phyloP scores from a whole-genome alignment of 148 eudicot species.

The Amaranthus palmeri region DNA sequence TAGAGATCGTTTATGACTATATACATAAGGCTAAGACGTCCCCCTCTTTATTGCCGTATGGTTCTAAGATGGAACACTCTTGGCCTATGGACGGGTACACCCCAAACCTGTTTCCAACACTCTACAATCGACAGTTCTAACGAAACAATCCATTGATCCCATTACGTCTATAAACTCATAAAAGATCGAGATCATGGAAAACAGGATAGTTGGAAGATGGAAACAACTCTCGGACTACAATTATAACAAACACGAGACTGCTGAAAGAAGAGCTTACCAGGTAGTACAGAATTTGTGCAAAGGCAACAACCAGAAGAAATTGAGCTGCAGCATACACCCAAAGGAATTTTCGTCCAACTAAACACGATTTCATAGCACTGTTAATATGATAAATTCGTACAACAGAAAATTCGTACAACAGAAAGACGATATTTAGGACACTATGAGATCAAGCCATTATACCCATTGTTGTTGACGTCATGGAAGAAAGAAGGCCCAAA shows the following conservation, averaged over 20 bases:
- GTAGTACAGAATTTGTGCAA: slow-evolving; percentile 63
- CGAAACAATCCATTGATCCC: too few species aligned
- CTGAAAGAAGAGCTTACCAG: slow-evolving; percentile 43
- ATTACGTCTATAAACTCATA: too few species aligned
- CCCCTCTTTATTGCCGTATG: too few species aligned
- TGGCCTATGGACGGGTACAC: too few species aligned
- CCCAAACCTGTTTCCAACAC: too few species aligned
- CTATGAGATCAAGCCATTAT: slow-evolving; percentile 12
- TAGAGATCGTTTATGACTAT: too few species aligned
- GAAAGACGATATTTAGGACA: not conserved
- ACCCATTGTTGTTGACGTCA: slow-evolving; percentile 97
- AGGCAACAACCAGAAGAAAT: slow-evolving; percentile 57
- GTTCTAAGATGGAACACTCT: too few species aligned
- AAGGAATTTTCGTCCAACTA: slow-evolving; percentile 65
- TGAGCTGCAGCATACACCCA: slow-evolving; percentile 85
- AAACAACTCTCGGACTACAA: not conserved
- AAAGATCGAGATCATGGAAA: too few species aligned
- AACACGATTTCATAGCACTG: slow-evolving; percentile 15
- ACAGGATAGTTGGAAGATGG: not conserved
- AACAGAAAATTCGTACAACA: not conserved
- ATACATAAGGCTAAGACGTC: too few species aligned
- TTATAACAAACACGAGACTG: not conserved
- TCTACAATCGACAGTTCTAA: too few species aligned
- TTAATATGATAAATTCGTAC: not conserved
- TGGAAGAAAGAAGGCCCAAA: slow-evolving; percentile 90